These are phyloP conservation scores for Tricholoma sp. DNA, from an alignment of 768 basidiomycete species.

Conservation along the genomic window DNA sequence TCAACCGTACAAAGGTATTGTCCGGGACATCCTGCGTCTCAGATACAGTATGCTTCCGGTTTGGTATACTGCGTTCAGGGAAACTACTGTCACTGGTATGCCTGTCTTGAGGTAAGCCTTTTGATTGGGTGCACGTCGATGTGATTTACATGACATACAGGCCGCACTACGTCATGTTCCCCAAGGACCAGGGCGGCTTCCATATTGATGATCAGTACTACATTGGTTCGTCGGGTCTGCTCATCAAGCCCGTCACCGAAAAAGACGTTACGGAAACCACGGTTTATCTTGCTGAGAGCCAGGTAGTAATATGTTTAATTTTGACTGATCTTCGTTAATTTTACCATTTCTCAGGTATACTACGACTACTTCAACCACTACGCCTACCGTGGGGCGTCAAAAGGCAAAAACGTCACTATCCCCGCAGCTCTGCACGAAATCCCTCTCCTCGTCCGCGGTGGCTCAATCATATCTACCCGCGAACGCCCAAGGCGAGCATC, in stretches of 20 bases:
- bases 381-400: slow-evolving; percentile 59
- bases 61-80: slow-evolving; percentile 98
- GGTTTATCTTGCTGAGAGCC: slow-evolving; percentile 84
- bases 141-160: slow-evolving; percentile 33
- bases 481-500: slow-evolving; percentile 85
- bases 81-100: slow-evolving; percentile 74
- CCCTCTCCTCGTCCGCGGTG: slow-evolving; percentile 86
- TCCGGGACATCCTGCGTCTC: slow-evolving; percentile 73
- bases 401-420: slow-evolving; percentile 69
- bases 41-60: slow-evolving; percentile 85
- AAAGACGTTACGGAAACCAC: slow-evolving; percentile 63
- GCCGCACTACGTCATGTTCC: slow-evolving; percentile 95
- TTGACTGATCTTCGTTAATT: slow-evolving; percentile 4
- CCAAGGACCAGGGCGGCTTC: slow-evolving; percentile 81
- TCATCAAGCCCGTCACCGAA: slow-evolving; percentile 86
- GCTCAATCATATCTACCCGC: slow-evolving; percentile 83
- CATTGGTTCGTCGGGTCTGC: slow-evolving; percentile 79
- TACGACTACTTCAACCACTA: slow-evolving; percentile 85
- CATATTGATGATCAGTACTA: slow-evolving; percentile 93
- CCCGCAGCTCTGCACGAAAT: slow-evolving; percentile 73
- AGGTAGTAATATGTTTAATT: slow-evolving; percentile 35
- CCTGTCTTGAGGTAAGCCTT: slow-evolving; percentile 72
- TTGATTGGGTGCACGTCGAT: not conserved
- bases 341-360: slow-evolving; percentile 55
- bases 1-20: slow-evolving; percentile 83